Conservation (phyloP, 371 early-diverging fungal genomes). For the Mortierella sp. region DNA sequence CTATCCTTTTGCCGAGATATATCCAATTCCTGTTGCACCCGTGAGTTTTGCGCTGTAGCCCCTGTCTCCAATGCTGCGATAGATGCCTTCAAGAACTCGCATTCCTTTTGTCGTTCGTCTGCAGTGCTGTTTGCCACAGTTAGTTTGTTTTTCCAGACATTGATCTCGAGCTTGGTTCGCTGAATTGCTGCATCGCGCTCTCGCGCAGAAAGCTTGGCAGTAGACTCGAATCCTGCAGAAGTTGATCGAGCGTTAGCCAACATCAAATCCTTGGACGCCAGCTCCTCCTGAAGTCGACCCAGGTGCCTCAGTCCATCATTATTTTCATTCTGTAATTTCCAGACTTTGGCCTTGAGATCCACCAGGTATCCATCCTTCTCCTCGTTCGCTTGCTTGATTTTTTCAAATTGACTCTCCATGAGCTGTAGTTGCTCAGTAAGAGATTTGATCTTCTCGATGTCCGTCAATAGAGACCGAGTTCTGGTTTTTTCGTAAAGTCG, state of each 20-base stretch:
- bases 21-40: constrained; percentile 11
- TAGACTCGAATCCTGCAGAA: constrained; percentile 21
- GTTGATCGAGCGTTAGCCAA: constrained; percentile 20
- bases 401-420: background rate
- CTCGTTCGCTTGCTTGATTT: background rate
- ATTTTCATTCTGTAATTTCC: constrained; percentile 24
- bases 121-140: background rate
- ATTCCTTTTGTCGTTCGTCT: constrained; percentile 25
- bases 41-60: constrained; percentile 1
- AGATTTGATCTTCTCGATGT: constrained; percentile 13
- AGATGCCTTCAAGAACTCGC: constrained; percentile 22
- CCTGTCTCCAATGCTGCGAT: constrained; percentile 10
- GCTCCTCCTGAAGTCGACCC: constrained; percentile 31
- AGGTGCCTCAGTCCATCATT: constrained; percentile 22
- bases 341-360: constrained; percentile 3
- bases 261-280: constrained; percentile 25
- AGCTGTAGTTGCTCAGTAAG: constrained; percentile 4
- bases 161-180: constrained; percentile 7
- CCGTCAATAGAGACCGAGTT: constrained; percentile 6
- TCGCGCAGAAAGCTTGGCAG: constrained; percentile 16
- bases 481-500: constrained; percentile 5
- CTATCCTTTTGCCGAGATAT: constrained; percentile 9
- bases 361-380: constrained; percentile 11
- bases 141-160: constrained; percentile 12
- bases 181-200: constrained; percentile 23